Evolutionary conservation across 495 filamentous ascomycete genomes (phyloP), one percentile per base, ranked within the genome.

Genomic region (Penicillium tannophilum): DNA sequence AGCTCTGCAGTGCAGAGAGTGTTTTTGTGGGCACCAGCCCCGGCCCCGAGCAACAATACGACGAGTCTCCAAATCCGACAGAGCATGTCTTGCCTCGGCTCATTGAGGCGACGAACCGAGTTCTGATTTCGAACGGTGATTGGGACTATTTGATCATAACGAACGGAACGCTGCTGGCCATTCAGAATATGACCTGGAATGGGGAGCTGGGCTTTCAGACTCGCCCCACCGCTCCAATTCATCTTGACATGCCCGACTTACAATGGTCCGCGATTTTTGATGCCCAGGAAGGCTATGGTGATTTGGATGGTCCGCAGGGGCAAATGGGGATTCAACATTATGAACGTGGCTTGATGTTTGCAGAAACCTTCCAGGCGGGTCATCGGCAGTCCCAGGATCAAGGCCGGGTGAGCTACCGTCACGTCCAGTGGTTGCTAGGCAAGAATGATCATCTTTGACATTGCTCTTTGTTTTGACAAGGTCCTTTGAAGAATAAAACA

Each of bases 281-380:
- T 41, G 39, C 39, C 50, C 5, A 62, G 66, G 39, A 78, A 79
- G 52, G 67, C 63, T 11, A 35, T 36, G 7, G 43, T 3, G 53
- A 51, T 2, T 51, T 67, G 19, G 68, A 76, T 56, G 69, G 63
- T 49, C 51, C 65, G 2, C 76, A 83, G 66, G 88, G 88, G 16
- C 69, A 84, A 9, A 80, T 88, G 59, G 90, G 90, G 2, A 81
- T 80, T 2, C 78, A 82, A 63, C 82, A 86, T 56, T 85, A 82
- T 23, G 90, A 92, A 77, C 79, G 90, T 23, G 88, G 87, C 1
- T 75, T 93, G 41, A 92, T 90, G 55, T 92, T 78, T 65, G 81
- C 83, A 8, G 77, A 81, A 60, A 79, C 88, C 8, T 79, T 79
- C 48, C 73, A 84, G 54, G 72, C 81, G 6, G 89, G 89, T 1